Percentiles rank a stretch among this genome's conserved stretches.
phyloP scores from a whole-genome alignment of 2,329 filamentous ascomycete genomes.

The Penicillium verrucosum region DNA sequence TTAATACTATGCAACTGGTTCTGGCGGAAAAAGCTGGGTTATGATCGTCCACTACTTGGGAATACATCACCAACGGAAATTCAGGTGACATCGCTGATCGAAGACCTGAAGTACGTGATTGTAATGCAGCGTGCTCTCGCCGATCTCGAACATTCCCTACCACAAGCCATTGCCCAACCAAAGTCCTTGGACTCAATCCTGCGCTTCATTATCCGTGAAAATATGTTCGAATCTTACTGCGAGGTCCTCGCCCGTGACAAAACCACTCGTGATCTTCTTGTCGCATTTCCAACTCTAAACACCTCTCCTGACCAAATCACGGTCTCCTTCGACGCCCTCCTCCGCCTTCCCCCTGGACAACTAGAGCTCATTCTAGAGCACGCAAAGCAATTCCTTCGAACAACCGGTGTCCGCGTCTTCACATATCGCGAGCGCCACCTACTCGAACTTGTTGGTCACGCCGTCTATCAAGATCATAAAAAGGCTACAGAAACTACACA shows the following conservation, averaged over 20 bases:
- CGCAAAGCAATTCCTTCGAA: constrained; percentile 14
- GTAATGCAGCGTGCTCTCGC: constrained; percentile 19
- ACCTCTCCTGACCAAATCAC: constrained; percentile 8
- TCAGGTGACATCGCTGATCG: constrained; percentile 22
- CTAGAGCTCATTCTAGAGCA: constrained; percentile 6
- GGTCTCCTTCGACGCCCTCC: constrained; percentile 14
- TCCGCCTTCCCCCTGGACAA: constrained; percentile 4
- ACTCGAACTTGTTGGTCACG: constrained; percentile 21
- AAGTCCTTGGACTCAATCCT: constrained; percentile 23
- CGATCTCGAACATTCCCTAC: constrained; percentile 4
- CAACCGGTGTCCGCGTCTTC: constrained; percentile 15
- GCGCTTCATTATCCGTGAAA: constrained; percentile 24
- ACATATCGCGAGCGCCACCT: constrained; percentile 24
- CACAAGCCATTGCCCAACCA: constrained; percentile 5
- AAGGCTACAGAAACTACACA: not conserved
- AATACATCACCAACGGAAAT: constrained; percentile 5
- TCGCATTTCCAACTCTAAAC: not conserved
- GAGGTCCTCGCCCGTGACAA: constrained; percentile 25
- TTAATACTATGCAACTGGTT: constrained; percentile 50
- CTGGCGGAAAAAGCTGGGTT: constrained; percentile 49
- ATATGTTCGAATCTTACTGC: constrained; percentile 29
- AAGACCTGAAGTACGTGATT: constrained; percentile 29
- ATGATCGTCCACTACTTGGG: constrained; percentile 39
- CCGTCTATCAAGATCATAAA: constrained; percentile 22
- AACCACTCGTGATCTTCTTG: constrained; percentile 7